phyloP scores from a whole-genome alignment of 805 yeast species.

The Wickerhamiella dianesei region DNA sequence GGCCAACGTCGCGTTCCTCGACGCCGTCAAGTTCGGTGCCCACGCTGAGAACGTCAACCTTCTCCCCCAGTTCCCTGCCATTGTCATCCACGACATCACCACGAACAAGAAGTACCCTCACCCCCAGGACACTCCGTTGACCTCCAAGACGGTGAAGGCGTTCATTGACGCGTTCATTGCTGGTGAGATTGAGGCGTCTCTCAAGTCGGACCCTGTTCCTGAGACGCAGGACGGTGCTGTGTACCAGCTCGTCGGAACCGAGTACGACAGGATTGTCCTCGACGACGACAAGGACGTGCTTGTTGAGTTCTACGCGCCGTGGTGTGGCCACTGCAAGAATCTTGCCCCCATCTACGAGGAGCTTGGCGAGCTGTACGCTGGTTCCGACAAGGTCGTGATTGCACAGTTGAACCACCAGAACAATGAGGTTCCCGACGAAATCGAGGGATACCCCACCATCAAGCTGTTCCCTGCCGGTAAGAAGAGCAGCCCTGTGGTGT shows the following conservation, averaged over 20 bases:
- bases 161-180: slow-evolving; percentile 51
- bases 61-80: slow-evolving; percentile 69
- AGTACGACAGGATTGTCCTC: slow-evolving; percentile 55
- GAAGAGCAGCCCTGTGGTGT: slow-evolving; percentile 50
- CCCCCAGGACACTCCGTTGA: slow-evolving; percentile 42
- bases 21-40: slow-evolving; percentile 64
- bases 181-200: slow-evolving; percentile 55
- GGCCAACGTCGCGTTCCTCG: slow-evolving; percentile 77
- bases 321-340: slow-evolving; percentile 96
- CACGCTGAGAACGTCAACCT: slow-evolving; percentile 81
- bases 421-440: slow-evolving; percentile 69
- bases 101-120: slow-evolving; percentile 66
- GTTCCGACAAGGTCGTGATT: slow-evolving; percentile 44
- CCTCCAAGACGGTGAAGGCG: slow-evolving; percentile 39
- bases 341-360: slow-evolving; percentile 82
- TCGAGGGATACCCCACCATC: slow-evolving; percentile 87
- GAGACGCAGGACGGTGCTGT: slow-evolving; percentile 61
- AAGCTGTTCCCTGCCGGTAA: slow-evolving; percentile 81
- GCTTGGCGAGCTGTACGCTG: slow-evolving; percentile 54
- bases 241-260: slow-evolving; percentile 66
- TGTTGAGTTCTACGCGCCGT: slow-evolving; percentile 67
- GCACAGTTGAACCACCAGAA: slow-evolving; percentile 83
- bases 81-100: slow-evolving; percentile 66
- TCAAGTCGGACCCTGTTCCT: slow-evolving; percentile 69
- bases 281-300: slow-evolving; percentile 57